These are phyloP conservation scores for Xylaria hypoxylon DNA, from an alignment of 2,329 filamentous ascomycete species.

Conservation along the genomic window DNA sequence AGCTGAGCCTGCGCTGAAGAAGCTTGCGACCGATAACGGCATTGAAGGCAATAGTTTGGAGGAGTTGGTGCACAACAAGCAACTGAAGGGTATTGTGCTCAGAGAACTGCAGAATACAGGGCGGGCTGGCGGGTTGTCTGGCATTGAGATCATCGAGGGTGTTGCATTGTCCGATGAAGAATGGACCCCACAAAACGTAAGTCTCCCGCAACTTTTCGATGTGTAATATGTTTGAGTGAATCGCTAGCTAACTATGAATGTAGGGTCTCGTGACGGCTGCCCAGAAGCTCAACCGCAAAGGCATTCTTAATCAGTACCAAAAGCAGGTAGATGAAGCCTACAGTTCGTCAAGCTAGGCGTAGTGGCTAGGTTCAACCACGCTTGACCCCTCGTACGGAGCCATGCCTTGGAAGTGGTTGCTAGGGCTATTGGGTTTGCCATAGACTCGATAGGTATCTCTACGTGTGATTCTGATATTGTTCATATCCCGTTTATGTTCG, in stretches of 20 bases:
- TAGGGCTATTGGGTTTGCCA: constrained; percentile 4
- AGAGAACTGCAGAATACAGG: constrained; percentile 73
- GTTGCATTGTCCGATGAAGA: constrained; percentile 78
- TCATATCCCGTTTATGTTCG: constrained; percentile 1
- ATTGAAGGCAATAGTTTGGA: constrained; percentile 70
- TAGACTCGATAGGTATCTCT: not conserved
- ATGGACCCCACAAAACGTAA: constrained; percentile 80
- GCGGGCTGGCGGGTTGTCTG: constrained; percentile 69
- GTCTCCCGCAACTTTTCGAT: constrained; percentile 47
- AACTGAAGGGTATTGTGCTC: constrained; percentile 71
- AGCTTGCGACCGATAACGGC: constrained; percentile 60
- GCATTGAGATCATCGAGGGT: constrained; percentile 78
- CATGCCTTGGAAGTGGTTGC: not conserved
- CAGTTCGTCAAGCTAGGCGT: constrained; percentile 51
- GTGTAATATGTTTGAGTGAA: not conserved
- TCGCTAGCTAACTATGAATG: constrained; percentile 45
- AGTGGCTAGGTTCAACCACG: not conserved
- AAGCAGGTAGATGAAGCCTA: constrained; percentile 73
- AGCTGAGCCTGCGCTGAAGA: constrained; percentile 66
- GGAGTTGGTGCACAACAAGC: constrained; percentile 74
- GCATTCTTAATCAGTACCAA: constrained; percentile 71
- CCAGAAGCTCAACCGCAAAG: constrained; percentile 78
- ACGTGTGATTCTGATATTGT: not conserved
- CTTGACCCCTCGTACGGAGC: not conserved
- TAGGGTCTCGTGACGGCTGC: constrained; percentile 75